Evolutionary conservation across 2,329 filamentous ascomycete genomes (phyloP), one percentile per base, ranked within the genome.

Genomic region (Hymenoscyphus fructigenus): DNA sequence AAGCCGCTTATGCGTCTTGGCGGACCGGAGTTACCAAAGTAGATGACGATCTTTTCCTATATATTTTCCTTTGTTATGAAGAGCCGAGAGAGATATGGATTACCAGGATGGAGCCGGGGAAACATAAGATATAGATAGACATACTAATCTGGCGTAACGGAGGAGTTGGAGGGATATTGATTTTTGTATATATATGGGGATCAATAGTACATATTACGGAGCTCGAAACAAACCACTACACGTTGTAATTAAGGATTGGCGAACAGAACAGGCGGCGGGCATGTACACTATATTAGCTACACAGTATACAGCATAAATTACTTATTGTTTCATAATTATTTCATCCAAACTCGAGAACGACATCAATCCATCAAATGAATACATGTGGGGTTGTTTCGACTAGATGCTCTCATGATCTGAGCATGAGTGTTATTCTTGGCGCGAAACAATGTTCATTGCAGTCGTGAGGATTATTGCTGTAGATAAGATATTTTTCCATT

Each of bases 1-100:
- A 72, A 72, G 28, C 41, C 59, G 17, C 23, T 34, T 15, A 14
- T 36, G 61, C 61, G 63, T 20, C n/a, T 14, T 14, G 15, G 12
- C 32, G 32, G n/a, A 15, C 20, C n/a, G 34, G 57, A 44, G 57
- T 59, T 44, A 12, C 38, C 57, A 38, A 59, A 59, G 38, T 59
- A 44, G 34, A n/a, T 34, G 36, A 38, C 36, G 36, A 38, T 38
- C 36, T 14, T 14, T 53, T 53, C 9, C 47, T 26, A 53, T 5
- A 14, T 53, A 10, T 53, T 53, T 26, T 1, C 26, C 14, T 53
- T 53, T 23, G 55, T n/a, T 32, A 36, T 59, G 29, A 20, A 14
- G 34, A 14, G 14, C 14, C 17, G 57, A 28, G 15, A 58, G n/a
- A 59, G 17, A 41, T 32, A 41, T 59, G 57, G 57, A 59, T 10